A percentile compares a stretch with the other conserved stretches of the same genome.
These are phyloP conservation scores for Saururus chinensis DNA, from an alignment of 164 flowering plant genomes.

Conservation along the genomic window DNA sequence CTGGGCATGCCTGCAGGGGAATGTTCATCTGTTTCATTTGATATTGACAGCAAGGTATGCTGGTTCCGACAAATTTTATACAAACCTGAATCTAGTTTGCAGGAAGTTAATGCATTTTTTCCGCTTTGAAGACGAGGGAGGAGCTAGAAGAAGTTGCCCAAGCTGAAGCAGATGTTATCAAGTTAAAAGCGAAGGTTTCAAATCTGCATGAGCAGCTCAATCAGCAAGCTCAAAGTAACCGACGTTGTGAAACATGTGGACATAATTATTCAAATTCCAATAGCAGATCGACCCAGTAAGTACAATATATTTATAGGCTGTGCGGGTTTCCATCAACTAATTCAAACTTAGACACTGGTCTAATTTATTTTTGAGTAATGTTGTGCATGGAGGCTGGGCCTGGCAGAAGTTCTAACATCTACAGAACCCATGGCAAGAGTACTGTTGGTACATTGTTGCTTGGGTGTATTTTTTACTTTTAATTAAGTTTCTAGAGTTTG, in stretches of 20 bases:
- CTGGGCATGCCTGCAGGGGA: slow-evolving; percentile 22
- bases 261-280: slow-evolving; percentile 18
- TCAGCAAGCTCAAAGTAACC: slow-evolving; percentile 25
- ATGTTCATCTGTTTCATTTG: slow-evolving; percentile 19
- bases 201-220: slow-evolving; percentile 48
- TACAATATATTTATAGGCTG: background rate
- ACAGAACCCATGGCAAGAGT: too few species aligned
- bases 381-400: too few species aligned
- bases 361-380: background rate
- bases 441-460: too few species aligned
- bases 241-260: slow-evolving; percentile 19
- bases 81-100: background rate
- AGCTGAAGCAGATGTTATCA: slow-evolving; percentile 54
- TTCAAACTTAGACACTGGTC: background rate
- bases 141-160: slow-evolving; percentile 55
- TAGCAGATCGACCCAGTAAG: slow-evolving; percentile 31
- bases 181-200: slow-evolving; percentile 59
- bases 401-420: too few species aligned
- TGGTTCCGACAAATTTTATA: slow-evolving; percentile 2
- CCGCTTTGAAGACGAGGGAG: slow-evolving; percentile 44
- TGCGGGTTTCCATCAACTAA: background rate
- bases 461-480: too few species aligned
- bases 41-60: slow-evolving; percentile 59
- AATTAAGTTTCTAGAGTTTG: too few species aligned
- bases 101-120: slow-evolving; percentile 11